Evolutionary conservation across 441 rosid species (phyloP).

Genomic region (Adansonia rubrostipa): DNA sequence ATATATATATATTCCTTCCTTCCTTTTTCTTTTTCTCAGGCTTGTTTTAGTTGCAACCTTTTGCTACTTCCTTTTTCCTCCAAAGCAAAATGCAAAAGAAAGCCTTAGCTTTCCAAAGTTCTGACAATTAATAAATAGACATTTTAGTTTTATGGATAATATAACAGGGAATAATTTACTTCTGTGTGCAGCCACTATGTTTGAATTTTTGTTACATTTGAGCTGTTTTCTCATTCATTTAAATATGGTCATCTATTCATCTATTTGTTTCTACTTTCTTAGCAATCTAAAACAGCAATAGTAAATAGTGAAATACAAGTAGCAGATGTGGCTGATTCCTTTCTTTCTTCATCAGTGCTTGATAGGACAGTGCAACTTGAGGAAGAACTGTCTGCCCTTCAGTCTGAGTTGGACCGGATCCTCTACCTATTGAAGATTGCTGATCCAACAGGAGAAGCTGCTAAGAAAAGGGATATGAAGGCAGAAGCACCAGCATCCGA

Average conservation of each 20-base stretch:
- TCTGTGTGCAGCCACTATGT: neutral
- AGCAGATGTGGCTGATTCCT: slow-evolving; percentile 22
- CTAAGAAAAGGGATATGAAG: slow-evolving; percentile 63
- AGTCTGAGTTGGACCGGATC: slow-evolving; percentile 74
- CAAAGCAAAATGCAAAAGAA: neutral
- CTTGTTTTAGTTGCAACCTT: slow-evolving; percentile 6
- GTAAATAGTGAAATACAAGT: neutral
- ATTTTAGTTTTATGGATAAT: neutral
- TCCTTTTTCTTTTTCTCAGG: neutral
- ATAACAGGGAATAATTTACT: neutral
- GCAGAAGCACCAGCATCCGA: slow-evolving; percentile 42
- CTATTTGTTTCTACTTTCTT: neutral
- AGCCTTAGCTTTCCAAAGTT: neutral
- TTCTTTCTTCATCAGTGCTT: slow-evolving; percentile 55
- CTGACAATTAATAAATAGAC: neutral
- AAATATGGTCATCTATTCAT: neutral
- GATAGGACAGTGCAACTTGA: slow-evolving; percentile 65
- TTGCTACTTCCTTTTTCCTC: neutral
- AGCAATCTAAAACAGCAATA: neutral
- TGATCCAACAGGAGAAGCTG: slow-evolving; percentile 88
- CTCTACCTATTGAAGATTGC: slow-evolving; percentile 83
- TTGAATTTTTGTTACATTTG: neutral
- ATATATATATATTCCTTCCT: too few species aligned
- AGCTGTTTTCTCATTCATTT: neutral
- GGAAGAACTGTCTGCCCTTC: slow-evolving; percentile 71